A percentile compares a stretch with the other conserved stretches of the same genome.
phyloP scores from a whole-genome alignment of 768 basidiomycete species.

The Lactarius indigo region DNA sequence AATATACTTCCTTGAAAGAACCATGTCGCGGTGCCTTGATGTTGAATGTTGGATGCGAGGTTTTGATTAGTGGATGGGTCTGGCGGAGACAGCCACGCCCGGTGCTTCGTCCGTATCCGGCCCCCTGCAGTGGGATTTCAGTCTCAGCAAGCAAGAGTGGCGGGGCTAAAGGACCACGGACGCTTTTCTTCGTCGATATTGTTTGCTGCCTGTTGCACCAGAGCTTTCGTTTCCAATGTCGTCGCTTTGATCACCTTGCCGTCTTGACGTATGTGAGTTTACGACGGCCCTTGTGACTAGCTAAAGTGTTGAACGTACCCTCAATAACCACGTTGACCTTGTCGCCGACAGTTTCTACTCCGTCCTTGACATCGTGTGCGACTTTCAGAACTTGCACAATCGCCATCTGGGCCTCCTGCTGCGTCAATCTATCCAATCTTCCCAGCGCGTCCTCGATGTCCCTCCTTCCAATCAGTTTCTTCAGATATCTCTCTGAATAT shows the following conservation, averaged over 20 bases:
- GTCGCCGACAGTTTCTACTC: background rate
- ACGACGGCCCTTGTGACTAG: background rate
- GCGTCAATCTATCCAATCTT: background rate
- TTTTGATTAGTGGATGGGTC: background rate
- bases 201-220: background rate
- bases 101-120: background rate
- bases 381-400: background rate
- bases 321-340: background rate
- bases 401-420: background rate
- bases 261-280: background rate
- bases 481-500: background rate
- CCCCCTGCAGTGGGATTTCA: background rate
- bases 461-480: background rate
- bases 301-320: background rate
- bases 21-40: background rate
- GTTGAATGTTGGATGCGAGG: background rate
- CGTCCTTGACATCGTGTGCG: background rate
- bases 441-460: background rate
- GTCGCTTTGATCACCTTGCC: background rate
- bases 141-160: background rate
- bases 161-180: background rate
- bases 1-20: background rate
- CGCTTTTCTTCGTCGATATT: background rate
- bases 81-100: background rate
- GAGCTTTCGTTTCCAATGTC: background rate